A percentile compares a stretch with the other conserved stretches of the same genome.
These are phyloP conservation scores for Diaporthe longicolla DNA, from an alignment of 2,329 filamentous ascomycete genomes.

Conservation along the genomic window DNA sequence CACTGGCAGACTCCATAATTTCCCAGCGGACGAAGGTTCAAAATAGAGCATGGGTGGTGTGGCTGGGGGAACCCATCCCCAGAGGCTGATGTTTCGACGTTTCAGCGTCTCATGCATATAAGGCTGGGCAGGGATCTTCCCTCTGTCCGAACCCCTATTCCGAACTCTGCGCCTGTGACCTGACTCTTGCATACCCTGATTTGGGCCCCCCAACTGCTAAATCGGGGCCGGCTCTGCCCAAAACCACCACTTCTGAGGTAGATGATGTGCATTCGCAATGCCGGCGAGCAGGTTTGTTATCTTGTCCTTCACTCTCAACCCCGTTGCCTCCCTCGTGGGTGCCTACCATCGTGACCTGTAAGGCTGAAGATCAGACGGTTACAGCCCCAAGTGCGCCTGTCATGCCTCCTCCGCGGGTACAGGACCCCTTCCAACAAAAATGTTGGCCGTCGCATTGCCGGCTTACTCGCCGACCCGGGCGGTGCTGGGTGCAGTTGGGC, in stretches of 20 bases:
- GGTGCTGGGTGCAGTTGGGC: neutral
- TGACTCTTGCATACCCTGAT: conserved; percentile 27
- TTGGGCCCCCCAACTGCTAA: conserved; percentile 12
- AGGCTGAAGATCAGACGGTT: conserved; percentile 35
- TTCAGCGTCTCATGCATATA: conserved; percentile 35
- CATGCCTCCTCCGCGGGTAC: neutral
- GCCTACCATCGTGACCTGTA: conserved; percentile 11
- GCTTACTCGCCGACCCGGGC: conserved; percentile 25
- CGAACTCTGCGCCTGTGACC: conserved; percentile 6
- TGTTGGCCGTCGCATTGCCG: conserved; percentile 4
- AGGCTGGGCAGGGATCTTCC: conserved; percentile 33
- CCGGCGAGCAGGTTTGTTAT: conserved; percentile 23
- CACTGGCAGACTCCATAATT: conserved; percentile 6
- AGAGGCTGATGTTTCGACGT: conserved; percentile 30
- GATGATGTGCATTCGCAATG: conserved; percentile 27
- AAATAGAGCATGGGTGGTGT: conserved; percentile 16
- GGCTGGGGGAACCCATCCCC: conserved; percentile 34
- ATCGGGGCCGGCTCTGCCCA: conserved; percentile 24
- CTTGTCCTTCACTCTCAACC: no score
- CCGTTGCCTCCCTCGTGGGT: neutral
- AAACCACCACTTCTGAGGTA: conserved; percentile 30
- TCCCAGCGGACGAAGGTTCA: conserved; percentile 29
- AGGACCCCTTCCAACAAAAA: neutral
- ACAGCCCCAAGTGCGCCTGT: conserved; percentile 24
- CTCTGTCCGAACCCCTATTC: conserved; percentile 32